These are phyloP conservation scores for Ceratobasidium sp. DNA, from an alignment of 1,284 basidiomycete species.

Conservation along the genomic window DNA sequence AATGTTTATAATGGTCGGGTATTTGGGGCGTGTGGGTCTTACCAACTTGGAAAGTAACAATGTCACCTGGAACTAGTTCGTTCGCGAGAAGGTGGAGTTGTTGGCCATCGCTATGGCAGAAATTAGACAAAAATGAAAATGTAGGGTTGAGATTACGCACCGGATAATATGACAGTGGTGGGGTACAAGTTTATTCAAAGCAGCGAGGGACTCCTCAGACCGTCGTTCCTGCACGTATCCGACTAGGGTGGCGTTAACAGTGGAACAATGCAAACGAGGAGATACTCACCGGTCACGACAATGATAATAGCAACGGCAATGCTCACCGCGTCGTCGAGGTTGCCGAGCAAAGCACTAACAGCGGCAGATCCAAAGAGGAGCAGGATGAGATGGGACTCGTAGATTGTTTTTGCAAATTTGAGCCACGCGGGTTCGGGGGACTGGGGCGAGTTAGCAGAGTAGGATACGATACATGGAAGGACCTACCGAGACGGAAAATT, in stretches of 20 bases:
- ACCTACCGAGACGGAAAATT: conserved; percentile 80
- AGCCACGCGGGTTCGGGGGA: conserved; percentile 82
- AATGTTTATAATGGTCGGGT: conserved; percentile 79
- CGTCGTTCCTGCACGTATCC: conserved; percentile 96
- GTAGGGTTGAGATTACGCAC: conserved; percentile 55
- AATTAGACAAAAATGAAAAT: not conserved
- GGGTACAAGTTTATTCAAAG: conserved; percentile 95
- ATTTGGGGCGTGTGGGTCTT: conserved; percentile 87
- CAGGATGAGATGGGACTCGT: conserved; percentile 93
- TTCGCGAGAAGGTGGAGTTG: conserved; percentile 89
- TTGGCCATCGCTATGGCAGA: conserved; percentile 71
- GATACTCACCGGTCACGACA: conserved; percentile 84
- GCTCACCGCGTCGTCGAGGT: conserved; percentile 93
- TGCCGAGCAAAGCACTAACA: conserved; percentile 91
- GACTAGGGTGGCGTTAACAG: conserved; percentile 64
- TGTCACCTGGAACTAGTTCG: conserved; percentile 94
- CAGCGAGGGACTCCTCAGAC: conserved; percentile 94
- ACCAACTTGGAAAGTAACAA: conserved; percentile 89
- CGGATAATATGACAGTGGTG: conserved; percentile 95
- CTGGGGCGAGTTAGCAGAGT: conserved; percentile 50
- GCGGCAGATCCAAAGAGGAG: conserved; percentile 89
- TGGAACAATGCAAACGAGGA: not conserved
- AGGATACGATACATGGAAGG: not conserved
- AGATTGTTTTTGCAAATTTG: conserved; percentile 94
- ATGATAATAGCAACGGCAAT: conserved; percentile 95